phyloP scores from a whole-genome alignment of 2,329 filamentous ascomycete species.

The Hypoxylon rubiginosum region DNA sequence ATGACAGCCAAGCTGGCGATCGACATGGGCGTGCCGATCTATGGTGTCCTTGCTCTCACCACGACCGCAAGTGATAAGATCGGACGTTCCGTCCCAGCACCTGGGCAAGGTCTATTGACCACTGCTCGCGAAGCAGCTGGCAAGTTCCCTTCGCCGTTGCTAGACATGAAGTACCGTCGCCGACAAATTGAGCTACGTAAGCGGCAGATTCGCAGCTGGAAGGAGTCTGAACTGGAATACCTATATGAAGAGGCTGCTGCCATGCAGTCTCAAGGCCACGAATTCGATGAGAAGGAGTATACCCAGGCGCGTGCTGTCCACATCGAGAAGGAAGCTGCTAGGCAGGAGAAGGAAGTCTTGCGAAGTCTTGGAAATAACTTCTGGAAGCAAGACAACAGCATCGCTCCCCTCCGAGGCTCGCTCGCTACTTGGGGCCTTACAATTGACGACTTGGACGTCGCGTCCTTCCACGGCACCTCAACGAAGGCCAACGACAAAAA shows the following conservation, averaged over 20 bases:
- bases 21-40: conserved; percentile 98
- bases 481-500: conserved; percentile 99
- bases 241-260: conserved; percentile 92
- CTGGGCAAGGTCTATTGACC: conserved; percentile 95
- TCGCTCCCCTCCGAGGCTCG: conserved; percentile 94
- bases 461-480: conserved; percentile 98
- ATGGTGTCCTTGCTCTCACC: conserved; percentile 92
- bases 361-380: conserved; percentile 97
- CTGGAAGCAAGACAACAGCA: conserved; percentile 95
- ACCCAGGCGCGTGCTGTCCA: conserved; percentile 86
- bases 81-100: conserved; percentile 94
- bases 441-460: conserved; percentile 93
- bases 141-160: conserved; percentile 93
- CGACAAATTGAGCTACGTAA: conserved; percentile 94
- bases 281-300: conserved; percentile 87
- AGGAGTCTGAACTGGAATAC: conserved; percentile 93
- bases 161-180: conserved; percentile 97
- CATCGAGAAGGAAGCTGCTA: conserved; percentile 87
- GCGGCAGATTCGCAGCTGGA: conserved; percentile 95
- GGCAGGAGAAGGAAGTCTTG: conserved; percentile 94
- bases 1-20: conserved; percentile 97
- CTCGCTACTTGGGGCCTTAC: conserved; percentile 98
- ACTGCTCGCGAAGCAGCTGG: conserved; percentile 90
- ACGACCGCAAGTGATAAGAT: conserved; percentile 99
- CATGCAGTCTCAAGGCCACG: conserved; percentile 83